phyloP scores from a whole-genome alignment of 2,329 filamentous ascomycete species.

The Pseudogymnoascus sp. region DNA sequence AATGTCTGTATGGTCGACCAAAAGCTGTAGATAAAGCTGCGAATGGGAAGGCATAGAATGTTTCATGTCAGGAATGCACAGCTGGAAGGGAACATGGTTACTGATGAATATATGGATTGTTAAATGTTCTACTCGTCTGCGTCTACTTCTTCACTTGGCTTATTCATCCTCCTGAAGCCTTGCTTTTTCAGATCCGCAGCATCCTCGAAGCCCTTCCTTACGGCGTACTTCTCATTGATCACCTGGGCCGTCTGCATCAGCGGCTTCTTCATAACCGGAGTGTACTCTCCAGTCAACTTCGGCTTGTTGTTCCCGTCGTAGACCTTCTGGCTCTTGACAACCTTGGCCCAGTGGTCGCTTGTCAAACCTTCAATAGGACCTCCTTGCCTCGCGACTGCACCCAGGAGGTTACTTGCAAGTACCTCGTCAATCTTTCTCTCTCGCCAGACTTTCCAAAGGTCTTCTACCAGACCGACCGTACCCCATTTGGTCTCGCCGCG shows the following conservation, averaged over 20 bases:
- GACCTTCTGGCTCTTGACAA: conserved; percentile 32
- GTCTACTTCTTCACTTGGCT: conserved; percentile 25
- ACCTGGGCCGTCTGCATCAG: conserved; percentile 44
- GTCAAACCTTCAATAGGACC: conserved; percentile 17
- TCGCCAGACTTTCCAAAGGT: conserved; percentile 78
- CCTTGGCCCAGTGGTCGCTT: conserved; percentile 26
- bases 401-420: conserved; percentile 66
- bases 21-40: conserved; percentile 4
- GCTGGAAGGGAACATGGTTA: conserved; percentile 10
- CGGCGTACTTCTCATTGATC: conserved; percentile 55
- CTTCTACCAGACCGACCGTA: conserved; percentile 58
- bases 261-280: conserved; percentile 46
- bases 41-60: conserved; percentile 25
- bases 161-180: conserved; percentile 23
- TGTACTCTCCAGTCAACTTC: conserved; percentile 45
- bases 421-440: conserved; percentile 85
- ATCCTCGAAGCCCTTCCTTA: conserved; percentile 49
- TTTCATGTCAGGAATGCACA: conserved; percentile 10
- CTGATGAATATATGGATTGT: conserved; percentile 5
- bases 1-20: conserved; percentile 66
- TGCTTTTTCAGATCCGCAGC: conserved; percentile 39
- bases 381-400: conserved; percentile 45
- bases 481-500: conserved; percentile 56
- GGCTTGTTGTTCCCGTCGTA: conserved; percentile 52
- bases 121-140: conserved; percentile 25